Evolutionary conservation across 768 basidiomycete genomes (phyloP).

Genomic region (Exsudoporus frostii): DNA sequence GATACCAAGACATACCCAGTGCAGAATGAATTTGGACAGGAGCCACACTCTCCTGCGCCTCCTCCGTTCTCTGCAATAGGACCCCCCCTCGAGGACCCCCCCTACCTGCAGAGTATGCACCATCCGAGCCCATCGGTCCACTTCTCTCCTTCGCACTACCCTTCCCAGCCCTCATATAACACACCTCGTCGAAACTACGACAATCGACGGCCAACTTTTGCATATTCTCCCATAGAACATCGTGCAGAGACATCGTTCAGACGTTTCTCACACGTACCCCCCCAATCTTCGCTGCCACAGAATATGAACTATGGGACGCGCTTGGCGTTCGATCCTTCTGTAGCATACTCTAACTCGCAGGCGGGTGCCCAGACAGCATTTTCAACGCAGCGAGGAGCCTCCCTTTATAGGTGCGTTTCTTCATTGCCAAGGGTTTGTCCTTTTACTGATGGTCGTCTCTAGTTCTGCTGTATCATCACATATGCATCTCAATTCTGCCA

Average conservation of each 20-base stretch:
- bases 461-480: constrained; percentile 57
- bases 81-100: constrained; percentile 37
- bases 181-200: constrained; percentile 11
- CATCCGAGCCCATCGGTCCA: constrained; percentile 22
- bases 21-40: background rate
- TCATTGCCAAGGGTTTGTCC: background rate
- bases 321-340: constrained; percentile 43
- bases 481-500: constrained; percentile 22
- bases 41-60: constrained; percentile 23
- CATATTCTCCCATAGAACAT: constrained; percentile 4
- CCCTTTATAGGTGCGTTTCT: constrained; percentile 57
- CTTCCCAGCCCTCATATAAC: constrained; percentile 21
- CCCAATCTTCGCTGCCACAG: constrained; percentile 4
- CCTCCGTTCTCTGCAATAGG: constrained; percentile 34
- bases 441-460: constrained; percentile 5
- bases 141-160: constrained; percentile 21
- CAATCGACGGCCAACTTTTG: constrained; percentile 4
- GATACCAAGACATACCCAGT: constrained; percentile 5
- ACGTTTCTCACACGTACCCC: constrained; percentile 16
- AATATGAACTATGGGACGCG: constrained; percentile 6
- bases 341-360: constrained; percentile 41
- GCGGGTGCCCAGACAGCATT: background rate
- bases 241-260: constrained; percentile 15
- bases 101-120: constrained; percentile 29
- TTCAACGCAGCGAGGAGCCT: constrained; percentile 21